Conservation (phyloP, 1,284 basidiomycete genomes). For the Fomitopsis betulina region DNA sequence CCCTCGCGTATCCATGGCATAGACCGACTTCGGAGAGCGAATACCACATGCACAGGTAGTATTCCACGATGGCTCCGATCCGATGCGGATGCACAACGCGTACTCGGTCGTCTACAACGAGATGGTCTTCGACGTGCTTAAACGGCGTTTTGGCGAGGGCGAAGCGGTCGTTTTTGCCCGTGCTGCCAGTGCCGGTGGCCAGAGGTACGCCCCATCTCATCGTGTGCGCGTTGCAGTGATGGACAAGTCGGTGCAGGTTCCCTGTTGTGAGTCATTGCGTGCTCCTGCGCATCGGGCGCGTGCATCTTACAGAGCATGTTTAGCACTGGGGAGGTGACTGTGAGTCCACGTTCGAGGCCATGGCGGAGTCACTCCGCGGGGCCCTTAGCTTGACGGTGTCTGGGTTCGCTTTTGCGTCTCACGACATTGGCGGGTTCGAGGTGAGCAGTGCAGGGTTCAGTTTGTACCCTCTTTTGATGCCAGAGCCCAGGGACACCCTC, state of each 20-base stretch:
- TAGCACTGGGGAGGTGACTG: conserved; percentile 77
- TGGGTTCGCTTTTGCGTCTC: conserved; percentile 68
- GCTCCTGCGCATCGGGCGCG: neutral
- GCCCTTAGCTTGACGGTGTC: conserved; percentile 61
- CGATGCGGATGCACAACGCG: conserved; percentile 60
- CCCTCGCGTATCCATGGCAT: neutral
- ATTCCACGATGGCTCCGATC: conserved; percentile 69
- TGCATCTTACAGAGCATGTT: neutral
- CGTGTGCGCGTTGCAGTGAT: neutral
- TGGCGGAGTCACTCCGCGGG: conserved; percentile 71
- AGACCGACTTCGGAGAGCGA: conserved; percentile 72
- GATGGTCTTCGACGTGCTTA: conserved; percentile 59
- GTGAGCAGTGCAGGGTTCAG: conserved; percentile 14
- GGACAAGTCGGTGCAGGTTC: conserved; percentile 5
- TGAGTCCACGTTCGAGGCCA: conserved; percentile 74
- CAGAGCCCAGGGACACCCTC: conserved; percentile 52
- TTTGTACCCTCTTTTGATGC: neutral
- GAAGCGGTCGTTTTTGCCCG: conserved; percentile 71
- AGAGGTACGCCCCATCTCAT: conserved; percentile 37
- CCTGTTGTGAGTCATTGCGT: conserved; percentile 8
- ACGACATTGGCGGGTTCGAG: conserved; percentile 77
- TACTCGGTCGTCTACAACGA: conserved; percentile 70
- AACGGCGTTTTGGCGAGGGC: conserved; percentile 54
- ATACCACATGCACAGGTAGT: conserved; percentile 60
- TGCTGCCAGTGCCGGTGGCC: conserved; percentile 61